These are phyloP conservation scores for Pythium folliculosum DNA, from an alignment of 352 stramenopile species.

Conservation along the genomic window DNA sequence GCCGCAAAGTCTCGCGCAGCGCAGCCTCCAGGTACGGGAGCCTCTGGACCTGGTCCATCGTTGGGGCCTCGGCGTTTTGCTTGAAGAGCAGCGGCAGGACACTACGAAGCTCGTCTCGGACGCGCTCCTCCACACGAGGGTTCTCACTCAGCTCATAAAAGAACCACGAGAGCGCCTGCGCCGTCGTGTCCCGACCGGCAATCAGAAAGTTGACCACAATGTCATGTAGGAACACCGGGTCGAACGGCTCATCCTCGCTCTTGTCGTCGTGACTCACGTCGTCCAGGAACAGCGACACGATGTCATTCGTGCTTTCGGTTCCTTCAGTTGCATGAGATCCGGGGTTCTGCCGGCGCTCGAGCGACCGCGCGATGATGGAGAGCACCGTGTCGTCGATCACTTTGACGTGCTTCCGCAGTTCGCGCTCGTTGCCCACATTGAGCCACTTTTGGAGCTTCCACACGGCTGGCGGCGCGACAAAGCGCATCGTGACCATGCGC, in stretches of 20 bases:
- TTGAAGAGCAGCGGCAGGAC: conserved; percentile 3
- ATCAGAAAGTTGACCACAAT: conserved; percentile 63
- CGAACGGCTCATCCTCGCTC: conserved; percentile 10
- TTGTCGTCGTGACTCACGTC: conserved; percentile 24
- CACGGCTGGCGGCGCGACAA: conserved; percentile 35
- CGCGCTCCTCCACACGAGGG: conserved; percentile 31
- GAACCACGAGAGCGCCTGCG: conserved; percentile 49
- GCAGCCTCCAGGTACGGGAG: conserved; percentile 30
- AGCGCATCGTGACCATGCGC: conserved; percentile 16
- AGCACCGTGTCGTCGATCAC: conserved; percentile 32
- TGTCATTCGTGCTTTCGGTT: conserved; percentile 3
- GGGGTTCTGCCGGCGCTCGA: conserved; percentile 20
- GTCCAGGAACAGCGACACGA: conserved; percentile 28
- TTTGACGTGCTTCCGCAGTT: conserved; percentile 24
- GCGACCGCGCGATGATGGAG: conserved; percentile 42
- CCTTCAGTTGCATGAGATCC: neutral
- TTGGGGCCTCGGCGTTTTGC: neutral
- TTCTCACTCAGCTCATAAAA: conserved; percentile 47
- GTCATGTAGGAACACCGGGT: conserved; percentile 42
- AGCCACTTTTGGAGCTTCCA: conserved; percentile 41
- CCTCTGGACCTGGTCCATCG: conserved; percentile 22
- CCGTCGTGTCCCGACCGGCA: conserved; percentile 55
- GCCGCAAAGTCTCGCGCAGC: conserved; percentile 38
- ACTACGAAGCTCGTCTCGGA: conserved; percentile 24
- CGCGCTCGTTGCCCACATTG: conserved; percentile 13